phyloP scores from a whole-genome alignment of 2,329 filamentous ascomycete genomes.

The Arthroderma sp. region DNA sequence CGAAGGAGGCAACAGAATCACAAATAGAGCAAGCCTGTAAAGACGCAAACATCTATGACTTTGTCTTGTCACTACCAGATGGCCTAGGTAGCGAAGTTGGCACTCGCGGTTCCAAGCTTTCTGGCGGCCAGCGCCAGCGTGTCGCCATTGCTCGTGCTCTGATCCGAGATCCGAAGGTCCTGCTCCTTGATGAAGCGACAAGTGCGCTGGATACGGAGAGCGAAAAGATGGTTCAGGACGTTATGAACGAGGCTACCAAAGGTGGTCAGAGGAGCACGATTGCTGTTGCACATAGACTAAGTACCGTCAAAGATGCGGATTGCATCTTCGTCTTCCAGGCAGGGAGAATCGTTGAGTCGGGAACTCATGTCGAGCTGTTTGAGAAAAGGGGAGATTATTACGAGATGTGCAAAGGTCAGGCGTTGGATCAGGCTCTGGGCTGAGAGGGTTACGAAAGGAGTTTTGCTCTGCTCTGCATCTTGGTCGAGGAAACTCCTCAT shows the following conservation, averaged over 20 bases:
- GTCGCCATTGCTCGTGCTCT: slow-evolving; percentile 42
- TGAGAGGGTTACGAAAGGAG: background rate
- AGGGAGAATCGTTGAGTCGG: slow-evolving; percentile 50
- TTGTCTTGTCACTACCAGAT: slow-evolving; percentile 37
- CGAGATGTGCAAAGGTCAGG: background rate
- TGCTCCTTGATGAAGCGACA: slow-evolving; percentile 47
- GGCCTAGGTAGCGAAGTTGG: slow-evolving; percentile 37
- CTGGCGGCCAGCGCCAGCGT: slow-evolving; percentile 42
- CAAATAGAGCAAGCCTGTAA: slow-evolving; percentile 52
- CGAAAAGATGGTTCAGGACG: slow-evolving; percentile 52
- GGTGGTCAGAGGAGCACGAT: slow-evolving; percentile 45
- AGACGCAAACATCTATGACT: slow-evolving; percentile 53
- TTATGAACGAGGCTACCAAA: slow-evolving; percentile 47
- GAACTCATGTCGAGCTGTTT: slow-evolving; percentile 37
- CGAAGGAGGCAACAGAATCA: slow-evolving; percentile 52
- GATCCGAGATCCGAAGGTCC: slow-evolving; percentile 37
- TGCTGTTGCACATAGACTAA: slow-evolving; percentile 63
- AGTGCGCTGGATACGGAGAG: slow-evolving; percentile 49
- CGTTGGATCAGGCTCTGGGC: background rate
- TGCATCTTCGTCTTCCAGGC: slow-evolving; percentile 66
- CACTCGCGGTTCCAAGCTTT: slow-evolving; percentile 48
- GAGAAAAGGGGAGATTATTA: background rate
- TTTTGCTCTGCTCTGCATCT: too few relatives aligned
- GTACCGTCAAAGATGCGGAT: slow-evolving; percentile 64
- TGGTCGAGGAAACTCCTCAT: too few relatives aligned